Conservation (phyloP, 1,139 yeast genomes). For the Candida dubliniensis region DNA sequence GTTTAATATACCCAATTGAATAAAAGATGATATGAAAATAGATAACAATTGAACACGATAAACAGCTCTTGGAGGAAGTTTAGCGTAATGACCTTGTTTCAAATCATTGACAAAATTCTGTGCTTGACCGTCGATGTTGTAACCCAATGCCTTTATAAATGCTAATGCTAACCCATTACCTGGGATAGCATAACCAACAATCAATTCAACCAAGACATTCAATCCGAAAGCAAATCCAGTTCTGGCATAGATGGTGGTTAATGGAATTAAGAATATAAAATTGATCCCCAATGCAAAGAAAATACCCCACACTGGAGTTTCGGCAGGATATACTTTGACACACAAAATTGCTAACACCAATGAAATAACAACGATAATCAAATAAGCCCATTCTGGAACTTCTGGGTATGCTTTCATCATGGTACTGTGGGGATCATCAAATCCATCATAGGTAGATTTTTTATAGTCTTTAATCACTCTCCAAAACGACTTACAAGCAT, state of each 20-base stretch:
- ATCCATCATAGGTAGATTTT: constrained; percentile 18
- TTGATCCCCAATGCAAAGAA: constrained; percentile 58
- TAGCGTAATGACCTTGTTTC: constrained; percentile 63
- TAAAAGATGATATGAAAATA: constrained; percentile 38
- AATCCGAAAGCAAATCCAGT: constrained; percentile 54
- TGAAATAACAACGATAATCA: constrained; percentile 46
- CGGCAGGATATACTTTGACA: constrained; percentile 47
- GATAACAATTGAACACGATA: constrained; percentile 57
- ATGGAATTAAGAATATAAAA: constrained; percentile 55
- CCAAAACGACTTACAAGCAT: constrained; percentile 13
- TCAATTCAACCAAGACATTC: constrained; percentile 58
- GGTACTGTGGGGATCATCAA: constrained; percentile 53
- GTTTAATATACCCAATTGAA: constrained; percentile 51
- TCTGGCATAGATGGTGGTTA: constrained; percentile 46
- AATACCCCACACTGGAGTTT: constrained; percentile 58
- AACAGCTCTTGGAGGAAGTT: constrained; percentile 57
- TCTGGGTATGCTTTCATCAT: constrained; percentile 59
- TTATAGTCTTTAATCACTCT: constrained; percentile 10
- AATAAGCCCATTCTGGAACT: constrained; percentile 64
- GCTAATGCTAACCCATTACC: constrained; percentile 61
- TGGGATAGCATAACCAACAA: constrained; percentile 62
- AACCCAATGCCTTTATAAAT: constrained; percentile 58
- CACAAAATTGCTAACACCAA: constrained; percentile 50
- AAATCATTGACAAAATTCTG: constrained; percentile 53
- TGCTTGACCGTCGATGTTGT: constrained; percentile 60